A percentile compares a stretch with the other conserved stretches of the same genome.
phyloP scores from a whole-genome alignment of 768 basidiomycete species.

The Floccularia luteovirens region DNA sequence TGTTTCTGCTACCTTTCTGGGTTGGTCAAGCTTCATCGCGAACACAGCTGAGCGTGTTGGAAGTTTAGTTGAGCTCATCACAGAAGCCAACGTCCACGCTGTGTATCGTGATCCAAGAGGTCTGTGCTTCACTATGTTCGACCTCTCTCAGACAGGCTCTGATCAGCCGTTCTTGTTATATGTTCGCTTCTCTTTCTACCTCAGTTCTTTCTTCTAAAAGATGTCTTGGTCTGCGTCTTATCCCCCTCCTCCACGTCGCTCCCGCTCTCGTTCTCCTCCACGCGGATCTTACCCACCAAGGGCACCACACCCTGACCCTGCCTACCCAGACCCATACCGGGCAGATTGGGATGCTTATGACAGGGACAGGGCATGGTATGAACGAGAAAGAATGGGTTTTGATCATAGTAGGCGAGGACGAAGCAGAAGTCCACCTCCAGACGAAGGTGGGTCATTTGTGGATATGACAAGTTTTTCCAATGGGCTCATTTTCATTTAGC shows the following conservation, averaged over 20 bases:
- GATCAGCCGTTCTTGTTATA: slow-evolving; percentile 55
- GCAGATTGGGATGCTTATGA: slow-evolving; percentile 67
- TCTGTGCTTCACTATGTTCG: slow-evolving; percentile 92
- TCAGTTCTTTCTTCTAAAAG: slow-evolving; percentile 52
- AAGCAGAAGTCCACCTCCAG: slow-evolving; percentile 68
- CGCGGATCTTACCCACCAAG: slow-evolving; percentile 49
- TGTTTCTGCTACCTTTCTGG: slow-evolving; percentile 11
- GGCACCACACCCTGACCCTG: slow-evolving; percentile 47
- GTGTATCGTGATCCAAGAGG: slow-evolving; percentile 70
- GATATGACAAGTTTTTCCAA: slow-evolving; percentile 2
- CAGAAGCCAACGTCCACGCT: slow-evolving; percentile 34
- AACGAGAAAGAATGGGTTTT: slow-evolving; percentile 61
- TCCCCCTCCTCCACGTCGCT: slow-evolving; percentile 68
- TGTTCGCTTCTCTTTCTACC: slow-evolving; percentile 47
- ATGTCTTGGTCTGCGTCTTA: slow-evolving; percentile 80
- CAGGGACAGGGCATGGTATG: slow-evolving; percentile 66
- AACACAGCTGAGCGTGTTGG: slow-evolving; percentile 42
- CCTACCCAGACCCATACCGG: slow-evolving; percentile 55
- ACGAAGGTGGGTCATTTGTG: slow-evolving; percentile 45
- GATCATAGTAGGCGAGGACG: slow-evolving; percentile 66
- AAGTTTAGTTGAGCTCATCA: slow-evolving; percentile 34
- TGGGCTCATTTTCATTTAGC: slow-evolving; percentile 18
- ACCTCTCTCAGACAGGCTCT: slow-evolving; percentile 70
- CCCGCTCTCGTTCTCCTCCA: slow-evolving; percentile 78
- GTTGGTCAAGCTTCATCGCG: slow-evolving; percentile 45